Base-by-base conservation (phyloP, 1,139 yeast species). In the Nakaseomyces glabratus region DNA sequence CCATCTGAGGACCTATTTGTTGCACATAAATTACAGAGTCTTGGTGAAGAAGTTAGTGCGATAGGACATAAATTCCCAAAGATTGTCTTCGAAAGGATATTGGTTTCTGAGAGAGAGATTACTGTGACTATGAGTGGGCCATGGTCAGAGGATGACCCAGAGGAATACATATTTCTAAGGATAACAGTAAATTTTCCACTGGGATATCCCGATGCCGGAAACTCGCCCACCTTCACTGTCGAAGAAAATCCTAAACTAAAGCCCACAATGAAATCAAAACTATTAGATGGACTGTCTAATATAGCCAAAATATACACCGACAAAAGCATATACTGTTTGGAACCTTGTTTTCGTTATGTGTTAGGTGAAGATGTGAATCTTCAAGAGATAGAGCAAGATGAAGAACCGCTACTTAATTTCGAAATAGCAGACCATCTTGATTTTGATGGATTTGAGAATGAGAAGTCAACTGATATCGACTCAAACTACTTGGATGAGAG, bases 21-120 rank as follows among this genome's bases (percentile, higher is more conserved):
- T 63, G 42, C 69, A 66, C 20, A 86, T 80, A 2, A 71, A 29
- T 37, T 53, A 17, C 57, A 76, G 12, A 84, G 82, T 49, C 59
- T 88, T 15, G 95, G 95, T 4, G 96, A 86, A 57, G 97, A 90
- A 54, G 88, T 88, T 2, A 80, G 93, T 45, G 66, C 74, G 20
- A 90, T 88, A 6, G 95, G 96, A 1, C 90, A 82, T 49, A 84
- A 82, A 48, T 86, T 90, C 52, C 95, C 96, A 1, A 82, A 81
- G 44, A 71, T 90, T 2, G 64, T 79, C 3, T 88, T 90, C 54
- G 97, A 90, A 48, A 76, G 77, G 49, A 86, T 90, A 6, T 77
- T 90, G 1, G 94, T 90, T 0, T 74, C 93, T 0, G 80, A 93
- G 0, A 95, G 97, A 21, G 78, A 71, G 25, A 62, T 88, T 38